These are phyloP conservation scores for Mycena metata DNA, from an alignment of 768 basidiomycete genomes.

Conservation along the genomic window DNA sequence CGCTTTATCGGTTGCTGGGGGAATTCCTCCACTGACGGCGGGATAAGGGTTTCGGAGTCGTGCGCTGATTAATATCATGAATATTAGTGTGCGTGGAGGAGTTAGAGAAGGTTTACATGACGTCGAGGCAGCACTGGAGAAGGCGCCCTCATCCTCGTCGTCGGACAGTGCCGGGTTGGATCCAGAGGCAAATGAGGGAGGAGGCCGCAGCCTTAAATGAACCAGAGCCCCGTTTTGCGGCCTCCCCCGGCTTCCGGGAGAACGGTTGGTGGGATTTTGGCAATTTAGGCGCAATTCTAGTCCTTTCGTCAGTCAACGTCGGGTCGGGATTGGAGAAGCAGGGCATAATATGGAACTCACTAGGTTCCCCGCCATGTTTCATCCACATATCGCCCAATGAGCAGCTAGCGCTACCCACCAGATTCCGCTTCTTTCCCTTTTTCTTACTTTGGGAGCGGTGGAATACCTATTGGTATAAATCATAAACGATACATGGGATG, in stretches of 20 bases:
- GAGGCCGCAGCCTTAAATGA: slow-evolving; percentile 36
- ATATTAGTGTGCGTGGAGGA: background rate
- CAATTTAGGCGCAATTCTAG: slow-evolving; percentile 63
- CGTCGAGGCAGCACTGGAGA: slow-evolving; percentile 21
- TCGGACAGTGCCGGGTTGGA: slow-evolving; percentile 1
- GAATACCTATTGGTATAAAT: no score
- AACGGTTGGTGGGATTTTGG: slow-evolving; percentile 49
- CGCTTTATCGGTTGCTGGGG: slow-evolving; percentile 41
- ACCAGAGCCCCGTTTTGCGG: slow-evolving; percentile 55
- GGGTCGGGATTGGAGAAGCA: slow-evolving; percentile 7
- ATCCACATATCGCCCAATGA: slow-evolving; percentile 67
- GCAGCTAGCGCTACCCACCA: slow-evolving; percentile 66
- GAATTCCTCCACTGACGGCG: slow-evolving; percentile 34
- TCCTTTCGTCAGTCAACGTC: slow-evolving; percentile 44
- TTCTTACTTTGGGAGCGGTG: slow-evolving; percentile 73
- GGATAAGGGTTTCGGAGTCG: slow-evolving; percentile 32
- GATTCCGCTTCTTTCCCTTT: slow-evolving; percentile 66
- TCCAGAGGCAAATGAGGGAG: slow-evolving; percentile 32
- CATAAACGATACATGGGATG: no score
- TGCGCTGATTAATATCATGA: slow-evolving; percentile 10
- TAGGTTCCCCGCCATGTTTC: slow-evolving; percentile 59
- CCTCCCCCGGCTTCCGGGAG: slow-evolving; percentile 51
- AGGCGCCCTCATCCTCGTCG: slow-evolving; percentile 28
- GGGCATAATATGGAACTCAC: slow-evolving; percentile 50
- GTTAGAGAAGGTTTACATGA: slow-evolving; percentile 30